Conservation (phyloP, 1,139 yeast genomes). For the Candida labiduridarum region DNA sequence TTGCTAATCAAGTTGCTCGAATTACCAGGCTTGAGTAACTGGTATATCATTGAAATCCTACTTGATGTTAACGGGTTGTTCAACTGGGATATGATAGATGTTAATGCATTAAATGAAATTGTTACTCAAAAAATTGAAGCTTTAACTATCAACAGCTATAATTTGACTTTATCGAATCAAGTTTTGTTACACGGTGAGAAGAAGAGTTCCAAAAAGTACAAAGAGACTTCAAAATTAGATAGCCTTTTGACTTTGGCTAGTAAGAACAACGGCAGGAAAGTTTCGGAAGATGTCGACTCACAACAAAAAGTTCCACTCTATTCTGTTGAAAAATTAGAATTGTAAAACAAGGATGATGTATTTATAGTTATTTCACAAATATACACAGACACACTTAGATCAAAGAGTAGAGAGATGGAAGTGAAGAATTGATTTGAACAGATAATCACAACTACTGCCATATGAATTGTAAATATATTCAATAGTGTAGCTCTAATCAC, state of each 20-base stretch:
- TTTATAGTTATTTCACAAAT: not conserved
- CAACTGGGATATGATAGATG: constrained; percentile 56
- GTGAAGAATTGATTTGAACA: too few relatives aligned
- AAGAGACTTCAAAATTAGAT: constrained; percentile 31
- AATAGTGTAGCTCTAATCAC: too few relatives aligned
- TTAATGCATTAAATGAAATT: constrained; percentile 44
- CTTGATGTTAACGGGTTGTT: constrained; percentile 76
- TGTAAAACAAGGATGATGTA: constrained; percentile 24
- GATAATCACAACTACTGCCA: too few relatives aligned
- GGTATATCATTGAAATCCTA: constrained; percentile 61
- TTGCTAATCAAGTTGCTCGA: constrained; percentile 36
- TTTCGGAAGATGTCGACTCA: constrained; percentile 30
- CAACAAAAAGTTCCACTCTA: constrained; percentile 50
- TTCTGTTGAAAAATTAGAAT: constrained; percentile 51
- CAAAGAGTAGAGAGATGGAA: not conserved
- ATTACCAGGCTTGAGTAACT: constrained; percentile 42
- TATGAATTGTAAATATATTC: too few relatives aligned
- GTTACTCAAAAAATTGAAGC: constrained; percentile 53
- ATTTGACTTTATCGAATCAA: constrained; percentile 59
- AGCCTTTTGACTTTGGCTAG: constrained; percentile 42
- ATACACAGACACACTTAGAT: not conserved
- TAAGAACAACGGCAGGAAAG: constrained; percentile 25
- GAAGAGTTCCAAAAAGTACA: constrained; percentile 21
- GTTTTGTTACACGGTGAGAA: constrained; percentile 31
- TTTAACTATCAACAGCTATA: constrained; percentile 52